Conservation (phyloP, 2,329 filamentous ascomycete species). For the Botrytis paeoniae region DNA sequence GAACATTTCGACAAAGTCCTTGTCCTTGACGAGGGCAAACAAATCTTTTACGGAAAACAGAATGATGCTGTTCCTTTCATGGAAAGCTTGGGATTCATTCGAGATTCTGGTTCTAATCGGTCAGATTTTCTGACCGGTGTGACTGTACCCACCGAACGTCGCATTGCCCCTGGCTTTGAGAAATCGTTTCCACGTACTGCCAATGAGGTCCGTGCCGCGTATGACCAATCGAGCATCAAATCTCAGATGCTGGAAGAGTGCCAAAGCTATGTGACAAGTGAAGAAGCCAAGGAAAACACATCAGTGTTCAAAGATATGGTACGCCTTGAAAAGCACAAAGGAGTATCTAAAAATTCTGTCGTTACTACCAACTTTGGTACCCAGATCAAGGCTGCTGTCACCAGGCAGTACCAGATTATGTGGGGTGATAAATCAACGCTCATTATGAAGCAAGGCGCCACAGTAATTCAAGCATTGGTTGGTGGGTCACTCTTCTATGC, state of each 20-base stretch:
- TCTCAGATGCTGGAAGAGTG: not conserved
- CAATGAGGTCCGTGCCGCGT: conserved; percentile 36
- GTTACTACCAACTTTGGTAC: conserved; percentile 40
- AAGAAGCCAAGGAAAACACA: conserved; percentile 45
- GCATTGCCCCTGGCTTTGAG: conserved; percentile 48
- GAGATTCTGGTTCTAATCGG: conserved; percentile 58
- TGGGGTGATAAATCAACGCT: conserved; percentile 63
- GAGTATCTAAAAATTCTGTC: conserved; percentile 52
- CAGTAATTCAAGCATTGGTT: conserved; percentile 58
- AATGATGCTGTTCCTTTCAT: conserved; percentile 61
- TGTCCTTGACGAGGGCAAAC: conserved; percentile 61
- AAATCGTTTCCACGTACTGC: conserved; percentile 46
- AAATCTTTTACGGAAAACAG: conserved; percentile 63
- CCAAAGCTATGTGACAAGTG: conserved; percentile 44
- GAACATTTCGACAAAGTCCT: conserved; percentile 68
- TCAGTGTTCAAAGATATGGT: conserved; percentile 53
- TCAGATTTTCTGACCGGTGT: conserved; percentile 63
- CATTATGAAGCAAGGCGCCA: conserved; percentile 58
- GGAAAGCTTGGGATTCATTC: conserved; percentile 62
- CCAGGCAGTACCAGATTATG: conserved; percentile 62
- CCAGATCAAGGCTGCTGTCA: conserved; percentile 57
- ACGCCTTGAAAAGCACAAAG: conserved; percentile 52
- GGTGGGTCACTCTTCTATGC: conserved; percentile 67
- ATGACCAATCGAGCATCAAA: not conserved
- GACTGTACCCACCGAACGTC: conserved; percentile 56